Evolutionary conservation across 2,329 filamentous ascomycete genomes (phyloP).

Genomic region (Hymenoscyphus fructigenus): DNA sequence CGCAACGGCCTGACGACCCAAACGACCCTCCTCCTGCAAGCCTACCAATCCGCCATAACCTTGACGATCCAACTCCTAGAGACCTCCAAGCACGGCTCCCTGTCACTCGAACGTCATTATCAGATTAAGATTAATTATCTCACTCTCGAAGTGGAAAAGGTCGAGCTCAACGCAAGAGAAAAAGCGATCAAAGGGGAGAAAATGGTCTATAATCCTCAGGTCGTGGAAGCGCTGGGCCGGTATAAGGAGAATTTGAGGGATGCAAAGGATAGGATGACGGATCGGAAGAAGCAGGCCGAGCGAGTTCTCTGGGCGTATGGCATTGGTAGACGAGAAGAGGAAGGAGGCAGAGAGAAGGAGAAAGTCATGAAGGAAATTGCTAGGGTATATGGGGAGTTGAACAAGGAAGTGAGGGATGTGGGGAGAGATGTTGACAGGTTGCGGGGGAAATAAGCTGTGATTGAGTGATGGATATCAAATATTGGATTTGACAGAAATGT

Average conservation of each 20-base stretch:
- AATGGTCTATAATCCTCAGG: conserved; percentile 33
- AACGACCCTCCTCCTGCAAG: conserved; percentile 30
- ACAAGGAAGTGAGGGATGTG: conserved; percentile 33
- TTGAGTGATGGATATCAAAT: not conserved
- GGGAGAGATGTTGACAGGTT: conserved; percentile 35
- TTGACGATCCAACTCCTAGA: conserved; percentile 34
- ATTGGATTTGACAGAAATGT: too few relatives aligned
- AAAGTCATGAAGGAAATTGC: conserved; percentile 37
- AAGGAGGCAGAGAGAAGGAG: conserved; percentile 30
- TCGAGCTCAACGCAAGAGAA: conserved; percentile 21
- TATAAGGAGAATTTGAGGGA: conserved; percentile 32
- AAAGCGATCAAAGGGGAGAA: conserved; percentile 26
- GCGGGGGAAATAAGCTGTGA: conserved; percentile 16
- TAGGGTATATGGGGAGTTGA: conserved; percentile 35
- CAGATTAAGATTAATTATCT: conserved; percentile 26
- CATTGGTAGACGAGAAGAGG: conserved; percentile 29
- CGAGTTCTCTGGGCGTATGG: conserved; percentile 35
- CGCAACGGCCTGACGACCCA: conserved; percentile 39
- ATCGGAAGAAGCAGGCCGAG: conserved; percentile 29
- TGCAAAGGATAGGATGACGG: conserved; percentile 31
- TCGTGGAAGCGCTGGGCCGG: conserved; percentile 27
- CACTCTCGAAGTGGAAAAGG: conserved; percentile 19
- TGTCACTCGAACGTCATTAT: conserved; percentile 27
- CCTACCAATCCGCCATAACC: conserved; percentile 28
- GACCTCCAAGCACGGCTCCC: conserved; percentile 30